Percentiles rank a stretch among this genome's conserved stretches.
phyloP scores from a whole-genome alignment of 495 filamentous ascomycete species.

The Coniosporium apollinis region DNA sequence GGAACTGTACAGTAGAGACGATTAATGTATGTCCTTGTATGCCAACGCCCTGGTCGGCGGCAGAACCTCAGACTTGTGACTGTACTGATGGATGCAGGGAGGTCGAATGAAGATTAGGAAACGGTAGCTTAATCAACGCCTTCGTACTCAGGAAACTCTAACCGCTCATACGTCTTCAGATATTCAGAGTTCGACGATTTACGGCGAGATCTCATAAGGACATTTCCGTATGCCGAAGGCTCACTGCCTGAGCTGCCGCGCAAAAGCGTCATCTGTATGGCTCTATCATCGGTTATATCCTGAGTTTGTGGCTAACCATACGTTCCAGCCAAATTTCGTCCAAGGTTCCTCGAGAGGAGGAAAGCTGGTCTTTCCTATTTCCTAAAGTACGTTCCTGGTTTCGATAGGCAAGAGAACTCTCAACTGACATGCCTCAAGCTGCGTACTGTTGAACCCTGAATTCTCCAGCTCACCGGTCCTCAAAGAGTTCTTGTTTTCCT shows the following conservation, averaged over 20 bases:
- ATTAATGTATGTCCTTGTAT: constrained; percentile 35
- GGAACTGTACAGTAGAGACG: constrained; percentile 55
- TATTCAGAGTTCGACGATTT: constrained; percentile 61
- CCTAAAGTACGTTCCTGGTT: constrained; percentile 39
- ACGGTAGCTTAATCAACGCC: background rate
- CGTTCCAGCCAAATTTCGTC: constrained; percentile 41
- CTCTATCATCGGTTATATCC: background rate
- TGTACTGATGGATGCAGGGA: too few species aligned
- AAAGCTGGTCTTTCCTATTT: constrained; percentile 53
- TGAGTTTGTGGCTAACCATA: constrained; percentile 1
- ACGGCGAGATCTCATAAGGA: constrained; percentile 35
- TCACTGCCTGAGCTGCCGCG: constrained; percentile 51
- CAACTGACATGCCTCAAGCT: constrained; percentile 5
- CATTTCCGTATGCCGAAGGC: constrained; percentile 48
- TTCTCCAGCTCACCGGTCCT: constrained; percentile 15
- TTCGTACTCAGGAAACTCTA: background rate
- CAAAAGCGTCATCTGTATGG: constrained; percentile 53
- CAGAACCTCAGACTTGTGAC: too few species aligned
- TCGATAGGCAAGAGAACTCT: background rate
- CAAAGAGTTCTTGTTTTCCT: constrained; percentile 17
- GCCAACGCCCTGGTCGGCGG: too few species aligned
- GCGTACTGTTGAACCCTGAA: constrained; percentile 17
- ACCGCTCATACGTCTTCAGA: constrained; percentile 21
- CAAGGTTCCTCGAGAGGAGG: constrained; percentile 49
- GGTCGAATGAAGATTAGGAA: constrained; percentile 6